Conservation (phyloP, 805 yeast species). For the Zygosaccharomyces gambellarensis region DNA sequence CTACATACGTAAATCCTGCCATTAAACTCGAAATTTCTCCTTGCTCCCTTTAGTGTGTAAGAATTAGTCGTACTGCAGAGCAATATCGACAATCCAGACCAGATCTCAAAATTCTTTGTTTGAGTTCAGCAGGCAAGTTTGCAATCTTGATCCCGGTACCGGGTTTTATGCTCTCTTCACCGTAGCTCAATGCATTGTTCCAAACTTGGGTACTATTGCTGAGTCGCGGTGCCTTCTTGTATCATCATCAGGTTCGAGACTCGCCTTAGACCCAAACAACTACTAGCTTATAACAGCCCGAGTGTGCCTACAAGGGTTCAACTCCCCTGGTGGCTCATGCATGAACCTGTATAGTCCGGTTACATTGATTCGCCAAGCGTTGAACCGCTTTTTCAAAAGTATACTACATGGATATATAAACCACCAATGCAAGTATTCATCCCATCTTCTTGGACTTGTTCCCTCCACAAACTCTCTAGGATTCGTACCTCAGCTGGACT, state of each 20-base stretch:
- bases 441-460: neutral
- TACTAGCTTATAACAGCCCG: neutral
- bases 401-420: neutral
- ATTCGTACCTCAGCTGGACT: neutral
- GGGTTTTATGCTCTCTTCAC: neutral
- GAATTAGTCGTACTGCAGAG: neutral
- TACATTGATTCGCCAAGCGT: too few relatives aligned
- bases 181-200: neutral
- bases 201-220: neutral
- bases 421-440: neutral
- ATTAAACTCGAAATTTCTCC: neutral
- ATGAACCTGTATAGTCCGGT: too few relatives aligned
- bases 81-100: neutral
- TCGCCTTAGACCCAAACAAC: neutral
- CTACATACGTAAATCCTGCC: neutral
- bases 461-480: neutral
- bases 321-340: too few relatives aligned
- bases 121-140: too few relatives aligned
- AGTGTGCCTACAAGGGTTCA: too few relatives aligned
- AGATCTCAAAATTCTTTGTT: neutral
- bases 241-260: neutral
- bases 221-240: neutral
- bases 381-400: too few relatives aligned
- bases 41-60: neutral
- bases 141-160: neutral